These are phyloP conservation scores for Pythium pyrilobum DNA, from an alignment of 352 stramenopile species.

Conservation along the genomic window DNA sequence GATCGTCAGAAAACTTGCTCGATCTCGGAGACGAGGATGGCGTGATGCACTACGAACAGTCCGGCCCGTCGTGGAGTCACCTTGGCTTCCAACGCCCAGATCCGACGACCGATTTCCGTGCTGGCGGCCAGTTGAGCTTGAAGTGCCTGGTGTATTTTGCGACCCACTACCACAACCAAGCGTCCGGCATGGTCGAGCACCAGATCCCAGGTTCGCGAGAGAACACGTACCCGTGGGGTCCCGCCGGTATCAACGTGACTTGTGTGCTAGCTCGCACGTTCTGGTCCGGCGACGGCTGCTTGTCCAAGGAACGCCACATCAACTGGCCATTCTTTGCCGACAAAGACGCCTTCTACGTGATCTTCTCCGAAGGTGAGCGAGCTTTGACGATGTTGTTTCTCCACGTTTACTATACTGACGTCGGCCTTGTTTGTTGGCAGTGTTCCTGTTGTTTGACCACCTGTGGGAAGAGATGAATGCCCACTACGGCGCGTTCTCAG, in stretches of 20 bases:
- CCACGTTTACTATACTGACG: not conserved
- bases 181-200: constrained; percentile 65
- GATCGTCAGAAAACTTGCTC: not conserved
- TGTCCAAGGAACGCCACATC: constrained; percentile 43
- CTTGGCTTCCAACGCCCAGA: constrained; percentile 81
- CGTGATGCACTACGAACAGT: constrained; percentile 46
- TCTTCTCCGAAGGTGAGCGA: constrained; percentile 45
- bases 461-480: constrained; percentile 84
- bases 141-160: constrained; percentile 82
- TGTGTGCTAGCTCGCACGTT: constrained; percentile 77
- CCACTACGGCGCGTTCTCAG: constrained; percentile 81
- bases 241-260: constrained; percentile 81
- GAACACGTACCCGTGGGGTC: constrained; percentile 81
- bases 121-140: constrained; percentile 72
- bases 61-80: constrained; percentile 73
- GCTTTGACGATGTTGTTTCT: not conserved
- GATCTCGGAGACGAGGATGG: not conserved
- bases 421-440: constrained; percentile 20
- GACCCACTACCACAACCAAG: constrained; percentile 57
- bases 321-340: constrained; percentile 77
- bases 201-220: constrained; percentile 77
- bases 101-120: constrained; percentile 82
- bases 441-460: constrained; percentile 82
- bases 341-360: constrained; percentile 59
- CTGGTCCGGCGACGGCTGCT: constrained; percentile 74